Percentiles rank a stretch among this genome's conserved stretches.
Conservation (phyloP, 495 filamentous ascomycete species). For the Lasiosphaeria ovina region DNA sequence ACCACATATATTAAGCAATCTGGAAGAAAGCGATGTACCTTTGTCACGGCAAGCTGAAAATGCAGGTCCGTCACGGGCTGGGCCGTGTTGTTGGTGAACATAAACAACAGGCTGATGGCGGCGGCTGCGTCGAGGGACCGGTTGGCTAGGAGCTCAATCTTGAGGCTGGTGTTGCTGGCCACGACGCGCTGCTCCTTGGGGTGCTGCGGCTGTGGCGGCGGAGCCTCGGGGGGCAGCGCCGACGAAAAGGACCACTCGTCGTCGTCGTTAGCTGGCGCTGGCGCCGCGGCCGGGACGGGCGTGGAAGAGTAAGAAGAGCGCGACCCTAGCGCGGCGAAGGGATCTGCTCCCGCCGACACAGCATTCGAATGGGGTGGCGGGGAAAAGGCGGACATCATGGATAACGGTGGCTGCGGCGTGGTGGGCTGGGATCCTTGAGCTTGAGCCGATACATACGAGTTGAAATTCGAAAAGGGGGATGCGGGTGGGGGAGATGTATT, state of each 20-base stretch:
- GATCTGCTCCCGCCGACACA: conserved; percentile 43
- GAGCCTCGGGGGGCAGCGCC: conserved; percentile 66
- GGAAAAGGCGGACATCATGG: conserved; percentile 36
- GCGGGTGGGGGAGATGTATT: conserved; percentile 37
- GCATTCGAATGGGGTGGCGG: conserved; percentile 40
- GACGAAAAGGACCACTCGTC: conserved; percentile 97
- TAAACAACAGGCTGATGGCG: conserved; percentile 60
- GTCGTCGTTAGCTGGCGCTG: conserved; percentile 51
- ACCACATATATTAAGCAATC: conserved; percentile 7
- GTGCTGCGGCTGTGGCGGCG: conserved; percentile 24
- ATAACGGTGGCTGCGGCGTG: conserved; percentile 45
- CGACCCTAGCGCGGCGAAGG: conserved; percentile 68
- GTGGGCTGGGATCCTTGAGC: conserved; percentile 40
- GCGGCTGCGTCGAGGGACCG: conserved; percentile 47
- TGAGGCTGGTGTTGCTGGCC: conserved; percentile 50
- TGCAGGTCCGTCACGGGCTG: conserved; percentile 74
- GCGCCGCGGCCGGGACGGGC: conserved; percentile 30
- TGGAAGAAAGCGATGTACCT: conserved; percentile 54
- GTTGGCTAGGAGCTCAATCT: conserved; percentile 50
- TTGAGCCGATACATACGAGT: conserved; percentile 47
- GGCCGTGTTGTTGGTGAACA: conserved; percentile 76
- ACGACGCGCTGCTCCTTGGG: conserved; percentile 46
- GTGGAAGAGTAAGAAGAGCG: conserved; percentile 34
- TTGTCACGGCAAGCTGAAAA: conserved; percentile 90
- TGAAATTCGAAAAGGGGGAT: conserved; percentile 60